Evolutionary conservation across 345 rosid genomes (phyloP), one percentile per base, ranked within the genome.

Genomic region (Salix exigua): DNA sequence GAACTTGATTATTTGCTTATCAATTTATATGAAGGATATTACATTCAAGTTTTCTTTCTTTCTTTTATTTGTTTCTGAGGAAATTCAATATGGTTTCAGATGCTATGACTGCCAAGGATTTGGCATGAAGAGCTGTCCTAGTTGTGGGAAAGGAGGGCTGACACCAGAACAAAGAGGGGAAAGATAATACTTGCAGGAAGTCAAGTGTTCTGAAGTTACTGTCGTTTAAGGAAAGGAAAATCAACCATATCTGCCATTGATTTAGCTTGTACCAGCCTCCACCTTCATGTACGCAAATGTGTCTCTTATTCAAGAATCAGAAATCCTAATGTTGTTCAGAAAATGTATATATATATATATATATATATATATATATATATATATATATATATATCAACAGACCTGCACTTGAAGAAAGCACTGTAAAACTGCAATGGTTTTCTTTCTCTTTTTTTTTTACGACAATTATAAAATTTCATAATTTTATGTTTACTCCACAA

Each of bases 101-200:
- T 93, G 97, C 75, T 93, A 85, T 72, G 94, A 90, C 46, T 91
- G 96, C 74, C 97, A 91, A 85, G 97, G 96, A 61, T 93, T 93
- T 23, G 97, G 96, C 62, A 50, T 91, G 72, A 88, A 83, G 80
- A 82, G 94, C 38, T 93, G 97, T 66, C 97, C 96, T 5, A 77
- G 40, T 30, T 93, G 94, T 78, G 91, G 97, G 30, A 66, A 86
- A 68, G 96, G 91, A 84, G 97, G 97, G 53, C 78, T 91, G 38
- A 66, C 73, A 30, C 65, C 80, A 38, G 75, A 48, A 72, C 40
- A 60, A 37, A 40, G 66, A 71, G 60, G 68, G 4, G 65, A 67
- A 30, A 42, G 66, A 63, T 40, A 75, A 46, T 1, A 13, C 23
- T 19, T 1, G 6, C 58, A 51, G 13, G 7, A 51, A 51, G 10